Base-by-base conservation (phyloP, 768 basidiomycete species). In the Suillus clintonianus region DNA sequence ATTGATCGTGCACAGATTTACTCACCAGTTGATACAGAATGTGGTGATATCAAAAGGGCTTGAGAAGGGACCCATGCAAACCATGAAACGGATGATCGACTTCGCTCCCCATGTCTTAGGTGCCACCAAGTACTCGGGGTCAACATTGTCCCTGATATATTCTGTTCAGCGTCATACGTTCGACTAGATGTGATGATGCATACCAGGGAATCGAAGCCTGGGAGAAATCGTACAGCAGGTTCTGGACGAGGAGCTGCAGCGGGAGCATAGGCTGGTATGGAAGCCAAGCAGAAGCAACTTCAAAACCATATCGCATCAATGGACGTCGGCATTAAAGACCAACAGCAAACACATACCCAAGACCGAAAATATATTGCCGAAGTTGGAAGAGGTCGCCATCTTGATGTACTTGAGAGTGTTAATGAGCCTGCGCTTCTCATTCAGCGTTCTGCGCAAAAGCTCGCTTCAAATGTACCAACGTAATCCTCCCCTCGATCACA, bases 371-470 rank as follows among this genome's bases (percentile, higher is more conserved):
- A 75, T 70, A 54, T 75, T 75, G 27, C 77, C 70, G 64, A 79
- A 78, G 66, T 77, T 77, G 1, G 76, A 77, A 10, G 76, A 78
- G 27, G 73, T 73, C 22, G 76, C 75, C 76, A 77, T 77, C 62
- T 77, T 77, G 64, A 78, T 78, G 42, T 78, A 78, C 64, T 77
- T 77, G 39, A 76, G 62, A 0, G 77, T 77, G 50, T 77, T 77
- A 53, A 78, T 41, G 67, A 78, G 76, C 41, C 77, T 77, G 55
- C 43, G 62, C 13, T 56, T 36, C 43, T 36, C 55, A 6, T 27
- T 74, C 4, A 74, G 71, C 41, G 37, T 43, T 43, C 27, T 48
- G 37, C 11, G 27, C 6, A 15, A 48, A 36, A 14, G 19, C n/a
- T 10, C 8, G 14, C 30, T 24, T n/a, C 9, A 39, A 19, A 37